Evolutionary conservation across 2,329 filamentous ascomycete species (phyloP).

Genomic region (Blastomyces parvus): DNA sequence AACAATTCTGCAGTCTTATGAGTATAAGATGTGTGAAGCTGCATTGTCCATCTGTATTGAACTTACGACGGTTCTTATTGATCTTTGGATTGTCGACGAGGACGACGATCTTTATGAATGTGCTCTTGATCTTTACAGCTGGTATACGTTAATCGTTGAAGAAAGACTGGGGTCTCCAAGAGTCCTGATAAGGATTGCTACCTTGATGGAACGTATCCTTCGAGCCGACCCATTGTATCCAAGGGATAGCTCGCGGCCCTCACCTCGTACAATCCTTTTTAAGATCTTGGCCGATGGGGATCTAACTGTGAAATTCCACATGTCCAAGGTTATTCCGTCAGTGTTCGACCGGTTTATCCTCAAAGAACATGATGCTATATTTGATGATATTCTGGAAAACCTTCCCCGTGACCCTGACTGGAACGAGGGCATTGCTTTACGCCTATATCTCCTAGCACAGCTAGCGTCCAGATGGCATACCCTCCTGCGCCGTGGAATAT

Average conservation of each 20-base stretch:
- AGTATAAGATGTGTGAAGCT: constrained; percentile 65
- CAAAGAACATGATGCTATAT: constrained; percentile 70
- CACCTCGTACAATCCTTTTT: constrained; percentile 63
- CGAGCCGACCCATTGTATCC: constrained; percentile 59
- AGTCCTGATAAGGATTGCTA: constrained; percentile 57
- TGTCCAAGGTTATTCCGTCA: constrained; percentile 58
- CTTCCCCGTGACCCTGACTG: constrained; percentile 65
- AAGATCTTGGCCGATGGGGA: constrained; percentile 57
- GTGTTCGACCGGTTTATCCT: constrained; percentile 79
- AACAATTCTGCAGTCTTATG: constrained; percentile 43
- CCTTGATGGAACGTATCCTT: constrained; percentile 61
- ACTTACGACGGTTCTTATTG: constrained; percentile 54
- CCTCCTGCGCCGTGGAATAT: constrained; percentile 74
- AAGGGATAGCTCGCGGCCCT: constrained; percentile 48
- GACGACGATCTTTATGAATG: constrained; percentile 52
- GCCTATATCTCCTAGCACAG: constrained; percentile 64
- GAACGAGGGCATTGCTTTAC: constrained; percentile 74
- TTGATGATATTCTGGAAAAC: constrained; percentile 70
- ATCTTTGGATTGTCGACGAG: constrained; percentile 51
- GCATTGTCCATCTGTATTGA: constrained; percentile 59
- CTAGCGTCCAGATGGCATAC: constrained; percentile 80
- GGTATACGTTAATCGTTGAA: constrained; percentile 60
- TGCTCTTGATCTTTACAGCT: constrained; percentile 67
- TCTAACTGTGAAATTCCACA: constrained; percentile 64
- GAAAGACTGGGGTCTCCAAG: constrained; percentile 60